Evolutionary conservation across 106 monocot genomes (phyloP).

Genomic region (Platanthera zijinensis): DNA sequence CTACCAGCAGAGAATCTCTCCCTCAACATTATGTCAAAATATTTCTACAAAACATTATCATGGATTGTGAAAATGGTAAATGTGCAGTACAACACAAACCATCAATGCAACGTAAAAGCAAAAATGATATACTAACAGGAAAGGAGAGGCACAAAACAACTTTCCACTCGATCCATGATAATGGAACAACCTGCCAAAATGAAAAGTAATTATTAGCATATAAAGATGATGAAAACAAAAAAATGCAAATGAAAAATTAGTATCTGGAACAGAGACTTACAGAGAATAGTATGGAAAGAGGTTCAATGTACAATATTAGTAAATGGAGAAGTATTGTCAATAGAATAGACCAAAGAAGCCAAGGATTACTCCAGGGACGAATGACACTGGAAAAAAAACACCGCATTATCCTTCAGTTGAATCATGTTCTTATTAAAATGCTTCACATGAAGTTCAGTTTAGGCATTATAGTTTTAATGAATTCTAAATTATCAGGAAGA

Average conservation of each 20-base stretch:
- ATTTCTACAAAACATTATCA: background rate
- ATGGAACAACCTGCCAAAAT: conserved; percentile 74
- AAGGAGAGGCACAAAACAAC: conserved; percentile 82
- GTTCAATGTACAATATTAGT: conserved; percentile 76
- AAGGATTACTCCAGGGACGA: conserved; percentile 92
- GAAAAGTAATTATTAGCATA: background rate
- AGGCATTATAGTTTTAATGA: too few relatives aligned
- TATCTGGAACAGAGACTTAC: conserved; percentile 40
- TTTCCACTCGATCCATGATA: conserved; percentile 89
- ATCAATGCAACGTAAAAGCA: background rate
- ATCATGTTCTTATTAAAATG: background rate
- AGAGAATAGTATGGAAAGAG: conserved; percentile 86
- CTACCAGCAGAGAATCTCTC: background rate
- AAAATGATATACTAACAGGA: conserved; percentile 57
- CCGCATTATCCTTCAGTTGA: background rate
- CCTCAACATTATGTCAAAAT: background rate
- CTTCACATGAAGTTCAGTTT: background rate
- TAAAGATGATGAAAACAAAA: background rate
- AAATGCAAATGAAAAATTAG: background rate
- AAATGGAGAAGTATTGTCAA: conserved; percentile 91
- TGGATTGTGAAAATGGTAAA: background rate
- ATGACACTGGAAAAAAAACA: conserved; percentile 55
- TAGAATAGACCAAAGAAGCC: conserved; percentile 88
- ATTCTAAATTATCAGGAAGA: too few relatives aligned
- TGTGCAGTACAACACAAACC: background rate